Base-by-base conservation (phyloP, 805 yeast species). In the Nakazawaea ishiwadae region DNA sequence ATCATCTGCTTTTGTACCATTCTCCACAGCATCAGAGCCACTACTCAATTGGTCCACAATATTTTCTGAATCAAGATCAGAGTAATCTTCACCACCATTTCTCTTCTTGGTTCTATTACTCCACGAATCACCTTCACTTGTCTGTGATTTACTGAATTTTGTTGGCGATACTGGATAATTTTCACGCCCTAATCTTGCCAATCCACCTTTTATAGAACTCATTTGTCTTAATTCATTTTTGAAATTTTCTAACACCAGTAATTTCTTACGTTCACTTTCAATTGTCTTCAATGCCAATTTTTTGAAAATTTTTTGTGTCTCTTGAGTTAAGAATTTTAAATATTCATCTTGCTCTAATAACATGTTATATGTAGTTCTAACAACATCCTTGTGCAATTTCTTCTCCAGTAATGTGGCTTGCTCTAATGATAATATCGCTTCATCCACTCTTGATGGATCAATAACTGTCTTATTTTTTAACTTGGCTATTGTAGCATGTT, bases 391-490 rank as follows among this genome's bases (percentile, higher is more conserved):
- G n/a, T 82, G 78, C 42, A 90, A 69, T 27, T 79, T 81, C 47
- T 84, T 84, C 58, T 91, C 96, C 14, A 75, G 69, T 44, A 75
- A 77, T 10, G 85, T 77, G 1, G 96, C 93, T 24, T 75, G 77
- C 57, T 90, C 96, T 42, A 90, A 68, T 7, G 85, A 69, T 41
- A 82, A 69, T 21, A 91, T 76, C 0, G 96, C 95, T 50, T 90
- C 97, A 51, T 93, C 96, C 4, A 88, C 95, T 56, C 83, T 87
- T 20, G 85, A 60, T 0, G 98, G 96, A 52, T 84, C 91, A 39
- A 88, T 80, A 38, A 84, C 78, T 27, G 88, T 68, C 51, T 75
- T 80, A 41, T 77, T 77, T 51, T 86, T 84, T 42, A 88, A 71
- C 52, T 81, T 80, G 7, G 77, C 71, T 1, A 95, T 95, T 4